phyloP scores from a whole-genome alignment of 2,329 filamentous ascomycete species.

The Nemania abortiva region DNA sequence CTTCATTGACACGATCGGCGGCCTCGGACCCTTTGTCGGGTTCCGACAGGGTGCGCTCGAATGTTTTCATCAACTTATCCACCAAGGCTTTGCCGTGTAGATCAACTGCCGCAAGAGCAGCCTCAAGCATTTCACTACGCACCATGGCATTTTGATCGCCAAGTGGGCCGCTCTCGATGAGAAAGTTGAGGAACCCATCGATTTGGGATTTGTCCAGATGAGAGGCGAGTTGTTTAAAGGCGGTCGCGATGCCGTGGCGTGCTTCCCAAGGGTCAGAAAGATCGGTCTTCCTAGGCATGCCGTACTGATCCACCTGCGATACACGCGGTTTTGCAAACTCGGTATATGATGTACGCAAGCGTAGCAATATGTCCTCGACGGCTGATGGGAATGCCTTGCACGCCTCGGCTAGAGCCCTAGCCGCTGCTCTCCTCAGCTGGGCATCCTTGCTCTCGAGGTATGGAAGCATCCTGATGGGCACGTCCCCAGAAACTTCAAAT shows the following conservation, averaged over 20 bases:
- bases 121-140: slow-evolving; percentile 90
- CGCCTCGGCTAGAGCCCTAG: slow-evolving; percentile 82
- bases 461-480: slow-evolving; percentile 76
- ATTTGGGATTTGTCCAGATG: slow-evolving; percentile 77
- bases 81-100: slow-evolving; percentile 84
- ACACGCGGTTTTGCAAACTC: slow-evolving; percentile 85
- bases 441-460: slow-evolving; percentile 85
- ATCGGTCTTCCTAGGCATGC: slow-evolving; percentile 92
- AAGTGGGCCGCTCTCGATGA: slow-evolving; percentile 89
- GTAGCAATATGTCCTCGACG: slow-evolving; percentile 71
- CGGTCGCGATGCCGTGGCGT: slow-evolving; percentile 87
- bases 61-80: slow-evolving; percentile 90
- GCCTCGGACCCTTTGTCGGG: slow-evolving; percentile 84
- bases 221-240: slow-evolving; percentile 84
- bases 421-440: slow-evolving; percentile 85
- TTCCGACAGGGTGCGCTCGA: slow-evolving; percentile 87
- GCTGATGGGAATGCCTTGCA: slow-evolving; percentile 70
- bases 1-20: slow-evolving; percentile 93
- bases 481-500: slow-evolving; percentile 74
- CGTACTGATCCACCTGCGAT: slow-evolving; percentile 89
- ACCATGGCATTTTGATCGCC: slow-evolving; percentile 83
- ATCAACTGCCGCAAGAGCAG: slow-evolving; percentile 84
- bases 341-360: slow-evolving; percentile 77
- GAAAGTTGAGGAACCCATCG: slow-evolving; percentile 82
- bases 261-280: slow-evolving; percentile 91